Conservation (phyloP, 495 filamentous ascomycete species). For the Hypoxylon subgilvum region DNA sequence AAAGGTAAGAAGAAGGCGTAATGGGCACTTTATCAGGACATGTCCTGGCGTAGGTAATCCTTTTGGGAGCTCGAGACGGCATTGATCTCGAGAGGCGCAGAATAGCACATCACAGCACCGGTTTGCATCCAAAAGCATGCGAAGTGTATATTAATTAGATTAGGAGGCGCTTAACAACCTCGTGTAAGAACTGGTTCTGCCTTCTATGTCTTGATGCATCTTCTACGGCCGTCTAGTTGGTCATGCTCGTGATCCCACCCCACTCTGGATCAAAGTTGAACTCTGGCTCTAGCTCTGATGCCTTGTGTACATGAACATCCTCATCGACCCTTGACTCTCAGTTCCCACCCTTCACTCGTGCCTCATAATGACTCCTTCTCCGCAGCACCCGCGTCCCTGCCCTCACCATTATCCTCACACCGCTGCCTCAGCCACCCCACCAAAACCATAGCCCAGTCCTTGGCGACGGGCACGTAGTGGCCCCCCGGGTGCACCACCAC, state of each 20-base stretch:
- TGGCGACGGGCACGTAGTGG: slow-evolving; percentile 84
- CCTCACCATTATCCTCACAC: slow-evolving; percentile 37
- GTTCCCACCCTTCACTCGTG: not conserved
- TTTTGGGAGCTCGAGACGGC: slow-evolving; percentile 22
- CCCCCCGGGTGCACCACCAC: slow-evolving; percentile 89
- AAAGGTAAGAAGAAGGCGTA: slow-evolving; percentile 45
- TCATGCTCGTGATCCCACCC: not conserved
- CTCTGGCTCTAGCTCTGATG: too few relatives aligned
- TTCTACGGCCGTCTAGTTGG: slow-evolving; percentile 10
- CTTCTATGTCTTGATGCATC: slow-evolving; percentile 26
- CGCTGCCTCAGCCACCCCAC: slow-evolving; percentile 75
- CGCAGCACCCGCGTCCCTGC: slow-evolving; percentile 47
- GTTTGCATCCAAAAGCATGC: slow-evolving; percentile 38
- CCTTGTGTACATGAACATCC: too few relatives aligned
- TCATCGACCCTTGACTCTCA: too few relatives aligned
- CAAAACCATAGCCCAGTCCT: slow-evolving; percentile 76
- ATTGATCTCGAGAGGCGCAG: slow-evolving; percentile 24
- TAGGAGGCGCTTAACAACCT: slow-evolving; percentile 24
- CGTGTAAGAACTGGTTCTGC: slow-evolving; percentile 24
- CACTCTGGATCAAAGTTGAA: too few relatives aligned
- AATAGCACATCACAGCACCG: slow-evolving; percentile 14
- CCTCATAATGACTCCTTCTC: slow-evolving; percentile 56
- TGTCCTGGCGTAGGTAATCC: slow-evolving; percentile 13
- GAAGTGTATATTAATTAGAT: slow-evolving; percentile 43
- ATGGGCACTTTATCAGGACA: slow-evolving; percentile 25